Conservation (phyloP, 1,284 basidiomycete genomes). For the Meira miltonrushii region DNA sequence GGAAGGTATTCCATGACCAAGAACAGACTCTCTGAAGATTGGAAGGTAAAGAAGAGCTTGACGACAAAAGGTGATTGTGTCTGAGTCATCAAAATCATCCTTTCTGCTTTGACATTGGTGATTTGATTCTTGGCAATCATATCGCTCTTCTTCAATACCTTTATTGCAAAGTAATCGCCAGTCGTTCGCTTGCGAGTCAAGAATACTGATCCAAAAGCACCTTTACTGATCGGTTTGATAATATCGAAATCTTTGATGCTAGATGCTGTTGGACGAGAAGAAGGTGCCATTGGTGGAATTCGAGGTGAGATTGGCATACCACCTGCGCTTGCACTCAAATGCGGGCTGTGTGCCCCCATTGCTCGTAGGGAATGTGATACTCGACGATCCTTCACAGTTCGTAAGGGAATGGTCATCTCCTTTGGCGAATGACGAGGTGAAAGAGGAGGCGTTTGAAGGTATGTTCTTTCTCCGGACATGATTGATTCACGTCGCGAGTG, state of each 20-base stretch:
- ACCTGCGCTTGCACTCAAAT: constrained; percentile 9
- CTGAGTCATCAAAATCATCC: constrained; percentile 99
- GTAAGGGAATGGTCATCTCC: constrained; percentile 9
- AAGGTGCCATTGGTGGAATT: constrained; percentile 69
- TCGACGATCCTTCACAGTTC: constrained; percentile 5
- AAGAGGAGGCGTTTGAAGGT: constrained; percentile 35
- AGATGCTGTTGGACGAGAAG: constrained; percentile 73
- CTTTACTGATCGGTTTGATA: constrained; percentile 98
- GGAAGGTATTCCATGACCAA: constrained; percentile 59
- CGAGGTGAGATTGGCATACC: constrained; percentile 68
- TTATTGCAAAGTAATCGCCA: constrained; percentile 98
- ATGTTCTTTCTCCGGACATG: not conserved
- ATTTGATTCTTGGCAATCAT: constrained; percentile 99
- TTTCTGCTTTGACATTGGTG: constrained; percentile 98
- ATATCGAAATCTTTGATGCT: constrained; percentile 99
- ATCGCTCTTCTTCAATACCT: constrained; percentile 97
- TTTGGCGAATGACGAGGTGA: constrained; percentile 32
- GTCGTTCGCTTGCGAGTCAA: constrained; percentile 96
- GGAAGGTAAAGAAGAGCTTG: constrained; percentile 57
- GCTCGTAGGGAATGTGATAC: constrained; percentile 16
- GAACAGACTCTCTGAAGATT: constrained; percentile 55
- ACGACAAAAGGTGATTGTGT: constrained; percentile 87
- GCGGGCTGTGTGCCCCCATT: constrained; percentile 18
- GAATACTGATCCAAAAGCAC: constrained; percentile 93
- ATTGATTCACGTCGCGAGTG: not conserved